Conservation (phyloP, 2,329 filamentous ascomycete genomes). For the Meredithiella fracta region DNA sequence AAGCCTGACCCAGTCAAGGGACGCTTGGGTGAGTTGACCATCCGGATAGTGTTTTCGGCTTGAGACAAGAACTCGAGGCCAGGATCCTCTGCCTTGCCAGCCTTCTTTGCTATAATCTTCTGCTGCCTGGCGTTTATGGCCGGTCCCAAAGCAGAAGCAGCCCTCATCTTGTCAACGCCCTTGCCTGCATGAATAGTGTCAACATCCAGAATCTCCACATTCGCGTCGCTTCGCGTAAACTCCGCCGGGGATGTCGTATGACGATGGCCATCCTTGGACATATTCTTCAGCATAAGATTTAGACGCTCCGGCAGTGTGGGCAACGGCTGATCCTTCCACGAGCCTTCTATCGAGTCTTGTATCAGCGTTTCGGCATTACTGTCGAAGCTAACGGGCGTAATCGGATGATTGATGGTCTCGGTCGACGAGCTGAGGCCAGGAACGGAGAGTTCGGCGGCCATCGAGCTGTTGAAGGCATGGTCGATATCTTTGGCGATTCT, state of each 20-base stretch:
- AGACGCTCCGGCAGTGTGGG: conserved; percentile 30
- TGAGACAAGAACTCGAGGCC: conserved; percentile 30
- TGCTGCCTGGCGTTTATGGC: neutral
- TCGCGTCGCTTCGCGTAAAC: conserved; percentile 19
- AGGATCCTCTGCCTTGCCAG: conserved; percentile 15
- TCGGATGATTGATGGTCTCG: conserved; percentile 7
- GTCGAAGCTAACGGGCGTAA: conserved; percentile 15
- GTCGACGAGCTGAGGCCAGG: conserved; percentile 10
- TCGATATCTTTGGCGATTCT: conserved; percentile 83
- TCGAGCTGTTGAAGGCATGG: conserved; percentile 66
- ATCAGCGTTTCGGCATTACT: conserved; percentile 19
- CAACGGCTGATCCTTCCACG: conserved; percentile 34
- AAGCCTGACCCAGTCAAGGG: conserved; percentile 11
- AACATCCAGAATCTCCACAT: conserved; percentile 18
- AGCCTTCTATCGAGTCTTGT: conserved; percentile 16
- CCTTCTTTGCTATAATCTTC: neutral
- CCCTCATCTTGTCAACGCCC: neutral
- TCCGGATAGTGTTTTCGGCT: conserved; percentile 35
- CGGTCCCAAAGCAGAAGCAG: neutral
- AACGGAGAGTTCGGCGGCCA: conserved; percentile 23
- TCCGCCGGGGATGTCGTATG: conserved; percentile 32
- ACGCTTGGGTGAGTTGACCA: conserved; percentile 33
- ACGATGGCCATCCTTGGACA: conserved; percentile 24
- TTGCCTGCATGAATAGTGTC: conserved; percentile 3
- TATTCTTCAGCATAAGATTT: conserved; percentile 20